Base-by-base conservation (phyloP, 169 alveolate species). In the Babesia sp. region DNA sequence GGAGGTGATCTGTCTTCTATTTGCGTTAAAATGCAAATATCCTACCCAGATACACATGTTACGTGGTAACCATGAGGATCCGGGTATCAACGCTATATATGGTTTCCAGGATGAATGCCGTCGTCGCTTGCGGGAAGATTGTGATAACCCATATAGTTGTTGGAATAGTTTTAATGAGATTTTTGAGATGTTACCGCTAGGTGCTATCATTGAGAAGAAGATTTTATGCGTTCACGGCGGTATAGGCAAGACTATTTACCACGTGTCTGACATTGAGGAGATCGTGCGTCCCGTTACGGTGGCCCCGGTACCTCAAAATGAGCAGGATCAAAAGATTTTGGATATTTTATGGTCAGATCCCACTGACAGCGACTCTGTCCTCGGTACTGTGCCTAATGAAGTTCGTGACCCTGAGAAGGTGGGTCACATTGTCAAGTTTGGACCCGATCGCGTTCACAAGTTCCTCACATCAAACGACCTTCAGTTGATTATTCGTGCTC, bases 161-260 rank as follows among this genome's bases (percentile, higher is more conserved):
- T 96, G 98, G 97, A 83, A 90, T 37, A 88, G 93, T 79, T 95
- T 97, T 31, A 97, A 97, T 88, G 92, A 94, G 69, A 96, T 96
- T 26, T 98, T 98, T 85, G 99, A 98, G 79, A 95, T 94, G 94
- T 90, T 98, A 37, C 99, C 99, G n/a, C 95, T 97, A 29, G 99
- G 99, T 14, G 99, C 99, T 20, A 85, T 96, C 28, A 97, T 98
- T 51, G 99, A 98, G 58, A 98, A 96, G 54, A 90, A 94, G 75
- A 97, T 98, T 57, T 92, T 97, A 22, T 97, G 99, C 81, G 92
- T 98, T 3, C 99, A 98, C 85, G 99, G 99, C 24, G 99, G 99
- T 33, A 96, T 98, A 42, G 99, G 99, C 14, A 94, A 96, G 45
- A 86, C 95, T 33, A 85, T 96, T 51, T 84, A 94, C 58, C 75